Evolutionary conservation across 176 grass and related monocot genomes (phyloP).

Genomic region (Eragrostis nindensis): DNA sequence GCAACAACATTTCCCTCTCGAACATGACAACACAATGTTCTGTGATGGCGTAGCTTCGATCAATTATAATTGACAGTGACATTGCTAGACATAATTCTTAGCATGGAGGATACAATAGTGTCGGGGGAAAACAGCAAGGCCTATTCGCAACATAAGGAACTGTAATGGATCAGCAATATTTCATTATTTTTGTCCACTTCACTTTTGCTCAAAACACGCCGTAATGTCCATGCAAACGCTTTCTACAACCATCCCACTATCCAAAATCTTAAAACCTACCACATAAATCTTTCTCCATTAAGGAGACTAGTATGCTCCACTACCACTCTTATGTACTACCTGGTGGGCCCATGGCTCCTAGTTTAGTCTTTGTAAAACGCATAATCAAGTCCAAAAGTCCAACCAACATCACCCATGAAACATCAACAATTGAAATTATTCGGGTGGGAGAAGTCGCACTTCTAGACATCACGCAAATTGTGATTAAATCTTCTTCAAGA

Average conservation of each 20-base stretch:
- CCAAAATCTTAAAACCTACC: conserved; percentile 3
- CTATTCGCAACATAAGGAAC: no score
- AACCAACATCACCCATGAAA: conserved; percentile 26
- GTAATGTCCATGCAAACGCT: not conserved
- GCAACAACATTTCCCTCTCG: not conserved
- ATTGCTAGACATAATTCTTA: not conserved
- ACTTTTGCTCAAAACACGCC: not conserved
- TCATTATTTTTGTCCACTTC: no score
- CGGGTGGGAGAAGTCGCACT: conserved; percentile 34
- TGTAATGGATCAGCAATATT: no score
- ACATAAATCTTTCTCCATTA: not conserved
- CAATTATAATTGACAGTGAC: not conserved
- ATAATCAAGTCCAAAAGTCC: conserved; percentile 39
- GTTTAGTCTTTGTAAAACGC: conserved; percentile 45
- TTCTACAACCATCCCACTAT: conserved; percentile 26
- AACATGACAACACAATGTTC: not conserved
- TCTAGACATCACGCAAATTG: conserved; percentile 17
- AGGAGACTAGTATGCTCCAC: not conserved
- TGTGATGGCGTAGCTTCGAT: not conserved
- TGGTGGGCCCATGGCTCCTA: not conserved
- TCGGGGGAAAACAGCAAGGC: not conserved
- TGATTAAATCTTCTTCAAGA: conserved; percentile 36
- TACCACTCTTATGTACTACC: conserved; percentile 1
- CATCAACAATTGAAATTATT: conserved; percentile 31
- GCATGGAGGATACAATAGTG: not conserved